Base-by-base conservation (phyloP, 176 grass and related monocot species). In the Poa annua region DNA sequence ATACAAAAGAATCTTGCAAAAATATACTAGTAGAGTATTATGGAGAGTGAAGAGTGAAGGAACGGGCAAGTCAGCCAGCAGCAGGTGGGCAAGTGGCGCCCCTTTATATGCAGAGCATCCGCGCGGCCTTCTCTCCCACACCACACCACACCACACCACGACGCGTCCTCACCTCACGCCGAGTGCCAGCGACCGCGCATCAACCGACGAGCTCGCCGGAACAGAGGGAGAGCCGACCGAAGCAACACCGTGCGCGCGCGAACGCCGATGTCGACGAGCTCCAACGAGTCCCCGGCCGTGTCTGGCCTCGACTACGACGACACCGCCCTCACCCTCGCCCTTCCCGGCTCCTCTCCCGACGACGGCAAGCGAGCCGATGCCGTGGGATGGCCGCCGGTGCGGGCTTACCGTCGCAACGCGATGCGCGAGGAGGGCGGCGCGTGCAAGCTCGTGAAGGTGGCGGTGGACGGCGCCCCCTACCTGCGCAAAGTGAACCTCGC, bases 381-480 rank as follows among this genome's bases (percentile, higher is more conserved):
- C 36, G 86, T 99, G 75, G 97, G 97, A 14, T 99, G 97, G 97
- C 97, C 97, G 21, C 97, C 93, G n/a, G 97, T 96, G 85, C 86
- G 91, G 51, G 86, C 93, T 4, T 96, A 85, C 93, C 81, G 96
- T 17, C 83, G 90, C 80, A 96, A 94, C 89, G 93, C 79, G 74
- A 60, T 96, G 85, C 88, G 80, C 2, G 87, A 86, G 34, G 81
- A 83, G 38, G 83, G 64, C n/a, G 83, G 64, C n/a, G 29, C 29
- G 29, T 67, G 78, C 62, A 89, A 76, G 63, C 87, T 89, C 24
- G 90, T 95, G 57, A 95, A 95, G 78, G 93, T 95, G 78, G 93
- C 93, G 56, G 93, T 95, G 75, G 93, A 95, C n/a, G 93, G 93
- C 10, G 90, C 93, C 19, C 93, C 93, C 9, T 95, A 95, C 85